These are phyloP conservation scores for Paralagenidium karlingii DNA, from an alignment of 352 stramenopile genomes.

Conservation along the genomic window DNA sequence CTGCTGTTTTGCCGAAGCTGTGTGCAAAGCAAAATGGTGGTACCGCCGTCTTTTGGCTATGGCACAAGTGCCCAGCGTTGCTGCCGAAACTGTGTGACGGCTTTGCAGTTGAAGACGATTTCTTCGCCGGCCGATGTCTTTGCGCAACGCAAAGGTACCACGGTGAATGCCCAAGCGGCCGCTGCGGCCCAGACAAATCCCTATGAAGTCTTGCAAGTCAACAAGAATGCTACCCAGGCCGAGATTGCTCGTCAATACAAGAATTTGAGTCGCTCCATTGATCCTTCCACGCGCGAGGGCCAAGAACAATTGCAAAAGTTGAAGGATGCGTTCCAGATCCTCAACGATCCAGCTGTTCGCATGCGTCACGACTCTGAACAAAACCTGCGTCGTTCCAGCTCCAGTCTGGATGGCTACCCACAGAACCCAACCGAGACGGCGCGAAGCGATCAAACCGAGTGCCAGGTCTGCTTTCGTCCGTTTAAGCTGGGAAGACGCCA, in stretches of 20 bases:
- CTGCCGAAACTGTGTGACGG: constrained; percentile 71
- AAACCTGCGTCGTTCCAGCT: constrained; percentile 29
- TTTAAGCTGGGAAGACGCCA: constrained; percentile 76
- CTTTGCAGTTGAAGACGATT: constrained; percentile 78
- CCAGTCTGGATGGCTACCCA: constrained; percentile 3
- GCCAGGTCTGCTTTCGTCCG: constrained; percentile 78
- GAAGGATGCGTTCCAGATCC: constrained; percentile 61
- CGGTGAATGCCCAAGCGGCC: constrained; percentile 20
- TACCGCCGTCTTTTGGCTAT: constrained; percentile 72
- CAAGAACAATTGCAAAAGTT: constrained; percentile 64
- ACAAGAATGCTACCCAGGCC: constrained; percentile 44
- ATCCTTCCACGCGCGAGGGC: constrained; percentile 43
- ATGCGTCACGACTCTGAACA: constrained; percentile 43
- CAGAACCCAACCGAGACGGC: constrained; percentile 44
- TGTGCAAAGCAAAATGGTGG: constrained; percentile 76
- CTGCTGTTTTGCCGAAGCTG: constrained; percentile 70
- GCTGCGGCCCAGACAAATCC: constrained; percentile 24
- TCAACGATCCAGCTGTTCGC: constrained; percentile 44
- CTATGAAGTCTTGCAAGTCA: constrained; percentile 64
- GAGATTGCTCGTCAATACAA: constrained; percentile 75
- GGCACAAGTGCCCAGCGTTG: constrained; percentile 56
- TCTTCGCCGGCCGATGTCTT: constrained; percentile 79
- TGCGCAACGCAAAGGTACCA: constrained; percentile 39
- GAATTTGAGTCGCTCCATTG: constrained; percentile 46
- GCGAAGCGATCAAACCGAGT: constrained; percentile 77